Base-by-base conservation (phyloP, 176 grass and related monocot genomes). In the Carex parvula region DNA sequence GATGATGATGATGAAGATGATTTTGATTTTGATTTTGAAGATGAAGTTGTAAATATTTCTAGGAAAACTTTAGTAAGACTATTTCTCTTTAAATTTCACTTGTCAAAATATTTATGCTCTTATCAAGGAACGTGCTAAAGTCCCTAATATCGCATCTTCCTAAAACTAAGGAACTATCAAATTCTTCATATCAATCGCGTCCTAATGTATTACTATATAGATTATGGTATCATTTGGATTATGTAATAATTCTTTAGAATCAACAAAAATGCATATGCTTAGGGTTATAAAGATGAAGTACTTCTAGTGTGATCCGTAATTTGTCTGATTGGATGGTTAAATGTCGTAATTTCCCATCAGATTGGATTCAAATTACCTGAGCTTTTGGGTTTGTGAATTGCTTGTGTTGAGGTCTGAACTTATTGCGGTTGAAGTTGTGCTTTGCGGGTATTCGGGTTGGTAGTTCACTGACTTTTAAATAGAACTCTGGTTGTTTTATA, bases 1-100 rank as follows among this genome's bases (percentile, higher is more conserved):
- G 80, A 83, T 68, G 60, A 26, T 50, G 79, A 81, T 26, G 80
- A 82, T 53, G 61, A 82, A 14, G 80, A 82, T 32, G 59, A 66
- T 44, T 44, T 83, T 67, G 61, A 55, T 83, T 83, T 83, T 65
- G 80, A 64, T 67, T 77, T 77, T 30, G n/a, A 46, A 83, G 80
- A 83, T 66, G 41, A 54, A 53, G 53, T 17, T 48, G 61, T 54
- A 8, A 20, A 20, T 53, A 46, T 3, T 52, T 13, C 60, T 17
- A 44, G 14, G 1, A 83, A 83, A 50, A 8, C 24, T 52, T 29
- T 2, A 2, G 80, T 83, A 52, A 68, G 61, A 13, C 22, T 42
- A 18, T 8, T 68, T 33, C 60, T 65, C 17, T 50, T 48, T 83
- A 30, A 52, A 21, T 83, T 8, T 30, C 71, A 5, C 21, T 76